These are phyloP conservation scores for Lepidopterella palustris DNA, from an alignment of 495 filamentous ascomycete species.

Conservation along the genomic window DNA sequence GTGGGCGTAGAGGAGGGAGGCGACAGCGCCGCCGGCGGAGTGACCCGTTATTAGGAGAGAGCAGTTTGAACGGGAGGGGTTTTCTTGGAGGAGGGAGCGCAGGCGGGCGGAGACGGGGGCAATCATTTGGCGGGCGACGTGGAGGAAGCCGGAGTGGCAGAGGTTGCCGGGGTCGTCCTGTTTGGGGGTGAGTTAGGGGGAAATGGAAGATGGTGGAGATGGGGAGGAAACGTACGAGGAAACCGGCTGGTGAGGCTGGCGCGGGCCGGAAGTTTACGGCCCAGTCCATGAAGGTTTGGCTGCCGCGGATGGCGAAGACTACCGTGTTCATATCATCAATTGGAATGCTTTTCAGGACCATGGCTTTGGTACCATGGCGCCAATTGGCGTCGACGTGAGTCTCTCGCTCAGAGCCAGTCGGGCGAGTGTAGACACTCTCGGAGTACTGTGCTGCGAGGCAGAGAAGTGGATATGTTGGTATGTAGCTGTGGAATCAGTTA, in stretches of 20 bases:
- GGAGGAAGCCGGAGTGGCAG: conserved; percentile 72
- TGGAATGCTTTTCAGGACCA: conserved; percentile 71
- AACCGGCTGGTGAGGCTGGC: conserved; percentile 55
- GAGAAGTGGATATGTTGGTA: conserved; percentile 63
- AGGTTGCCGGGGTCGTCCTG: conserved; percentile 63
- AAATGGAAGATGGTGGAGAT: not conserved
- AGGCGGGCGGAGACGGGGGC: conserved; percentile 61
- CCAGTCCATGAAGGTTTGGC: conserved; percentile 76
- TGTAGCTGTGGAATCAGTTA: conserved; percentile 42
- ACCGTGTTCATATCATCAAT: conserved; percentile 70
- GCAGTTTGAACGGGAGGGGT: conserved; percentile 55
- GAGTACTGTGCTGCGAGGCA: conserved; percentile 71
- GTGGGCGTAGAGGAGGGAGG: conserved; percentile 68
- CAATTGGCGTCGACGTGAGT: conserved; percentile 63
- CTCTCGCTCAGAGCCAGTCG: conserved; percentile 50
- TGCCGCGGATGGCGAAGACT: conserved; percentile 74
- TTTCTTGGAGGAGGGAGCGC: conserved; percentile 58
- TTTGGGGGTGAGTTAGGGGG: not conserved
- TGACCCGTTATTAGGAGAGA: conserved; percentile 78
- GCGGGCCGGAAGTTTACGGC: conserved; percentile 65
- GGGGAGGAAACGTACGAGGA: conserved; percentile 39
- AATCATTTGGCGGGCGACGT: conserved; percentile 70
- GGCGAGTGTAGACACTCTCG: conserved; percentile 60
- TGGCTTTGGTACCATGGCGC: conserved; percentile 68
- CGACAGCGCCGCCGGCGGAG: conserved; percentile 76